Evolutionary conservation across 345 rosid genomes (phyloP).

Genomic region (Geranium brycei): DNA sequence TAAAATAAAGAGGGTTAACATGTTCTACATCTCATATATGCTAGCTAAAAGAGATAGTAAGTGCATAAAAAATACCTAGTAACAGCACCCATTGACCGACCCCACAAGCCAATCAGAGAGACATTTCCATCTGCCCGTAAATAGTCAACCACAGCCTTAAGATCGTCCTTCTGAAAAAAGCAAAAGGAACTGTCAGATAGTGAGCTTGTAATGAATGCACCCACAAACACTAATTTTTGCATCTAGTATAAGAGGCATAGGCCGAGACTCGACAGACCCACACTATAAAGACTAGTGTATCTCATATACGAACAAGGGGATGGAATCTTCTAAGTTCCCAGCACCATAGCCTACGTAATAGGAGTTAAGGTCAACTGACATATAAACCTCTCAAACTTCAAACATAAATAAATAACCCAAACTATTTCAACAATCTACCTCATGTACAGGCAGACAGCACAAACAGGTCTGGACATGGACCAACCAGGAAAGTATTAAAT

Average conservation of each 20-base stretch:
- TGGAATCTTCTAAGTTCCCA: not conserved
- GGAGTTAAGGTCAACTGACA: not conserved
- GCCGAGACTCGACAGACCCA: not conserved
- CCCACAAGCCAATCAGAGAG: constrained; percentile 90
- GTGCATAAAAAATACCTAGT: constrained; percentile 44
- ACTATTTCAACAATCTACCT: too few relatives aligned
- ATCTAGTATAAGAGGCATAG: not conserved
- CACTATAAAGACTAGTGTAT: not conserved
- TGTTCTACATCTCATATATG: constrained; percentile 6
- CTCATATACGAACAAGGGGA: not conserved
- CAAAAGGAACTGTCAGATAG: constrained; percentile 13
- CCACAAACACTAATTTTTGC: not conserved
- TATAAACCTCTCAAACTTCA: not conserved
- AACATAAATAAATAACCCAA: too few relatives aligned
- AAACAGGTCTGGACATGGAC: not conserved
- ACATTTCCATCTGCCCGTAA: constrained; percentile 77
- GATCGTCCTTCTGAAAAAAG: constrained; percentile 68
- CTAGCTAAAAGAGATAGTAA: constrained; percentile 8
- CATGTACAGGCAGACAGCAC: not conserved
- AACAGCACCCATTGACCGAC: constrained; percentile 95
- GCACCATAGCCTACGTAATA: not conserved
- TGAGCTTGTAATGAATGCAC: constrained; percentile 2
- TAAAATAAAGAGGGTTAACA: not conserved
- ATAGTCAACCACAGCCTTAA: constrained; percentile 69
- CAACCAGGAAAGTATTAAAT: not conserved